Percentiles rank a stretch among this genome's conserved stretches.
Evolutionary conservation across 2,329 filamentous ascomycete genomes (phyloP).

Genomic region (Dothideomycetidae sp.): DNA sequence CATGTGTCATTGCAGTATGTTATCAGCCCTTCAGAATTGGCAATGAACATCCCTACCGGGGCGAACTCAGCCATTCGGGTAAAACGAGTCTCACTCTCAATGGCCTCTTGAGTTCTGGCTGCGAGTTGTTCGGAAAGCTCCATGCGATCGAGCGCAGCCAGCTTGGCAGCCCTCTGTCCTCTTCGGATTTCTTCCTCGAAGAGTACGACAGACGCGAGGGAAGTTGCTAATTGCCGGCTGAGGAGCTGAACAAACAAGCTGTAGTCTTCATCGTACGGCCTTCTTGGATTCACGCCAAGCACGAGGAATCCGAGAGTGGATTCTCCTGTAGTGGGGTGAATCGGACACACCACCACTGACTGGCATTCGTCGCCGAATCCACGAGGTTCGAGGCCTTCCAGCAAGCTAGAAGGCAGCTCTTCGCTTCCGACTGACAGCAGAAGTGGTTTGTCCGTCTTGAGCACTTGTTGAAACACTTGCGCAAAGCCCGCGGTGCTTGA

Average conservation of each 20-base stretch:
- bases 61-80: slow-evolving; percentile 74
- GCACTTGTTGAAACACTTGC: slow-evolving; percentile 61
- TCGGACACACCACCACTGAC: slow-evolving; percentile 61
- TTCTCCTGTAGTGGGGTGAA: slow-evolving; percentile 63
- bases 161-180: slow-evolving; percentile 56
- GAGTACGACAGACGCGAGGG: slow-evolving; percentile 64
- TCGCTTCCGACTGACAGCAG: slow-evolving; percentile 50
- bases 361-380: slow-evolving; percentile 58
- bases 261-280: slow-evolving; percentile 71
- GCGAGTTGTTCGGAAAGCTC: slow-evolving; percentile 64
- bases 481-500: slow-evolving; percentile 59
- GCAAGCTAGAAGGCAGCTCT: slow-evolving; percentile 48
- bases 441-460: slow-evolving; percentile 51
- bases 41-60: slow-evolving; percentile 74
- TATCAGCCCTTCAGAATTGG: slow-evolving; percentile 54
- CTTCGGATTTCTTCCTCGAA: slow-evolving; percentile 72
- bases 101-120: slow-evolving; percentile 42
- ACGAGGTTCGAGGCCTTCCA: slow-evolving; percentile 53
- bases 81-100: slow-evolving; percentile 58
- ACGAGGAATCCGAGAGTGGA: slow-evolving; percentile 64
- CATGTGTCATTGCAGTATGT: slow-evolving; percentile 72
- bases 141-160: slow-evolving; percentile 63
- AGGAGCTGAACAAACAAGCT: slow-evolving; percentile 62
- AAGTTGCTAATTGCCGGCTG: slow-evolving; percentile 62
- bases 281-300: slow-evolving; percentile 61